These are phyloP conservation scores for Hura crepitans DNA, from an alignment of 441 rosid genomes.

Conservation along the genomic window DNA sequence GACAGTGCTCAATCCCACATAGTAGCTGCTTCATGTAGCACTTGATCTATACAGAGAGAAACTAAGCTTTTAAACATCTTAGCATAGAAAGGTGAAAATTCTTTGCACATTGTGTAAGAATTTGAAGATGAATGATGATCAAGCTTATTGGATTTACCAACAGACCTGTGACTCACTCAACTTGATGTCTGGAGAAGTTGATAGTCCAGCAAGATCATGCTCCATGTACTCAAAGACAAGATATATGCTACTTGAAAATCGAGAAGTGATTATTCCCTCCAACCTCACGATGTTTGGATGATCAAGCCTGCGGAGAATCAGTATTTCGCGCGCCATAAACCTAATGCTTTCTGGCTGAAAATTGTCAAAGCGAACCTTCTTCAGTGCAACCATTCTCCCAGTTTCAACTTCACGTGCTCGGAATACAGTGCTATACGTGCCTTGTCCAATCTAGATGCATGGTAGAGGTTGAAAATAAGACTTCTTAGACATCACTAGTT, in stretches of 20 bases:
- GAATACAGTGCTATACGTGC: slow-evolving; percentile 90
- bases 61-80: slow-evolving; percentile 11
- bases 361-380: slow-evolving; percentile 83
- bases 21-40: slow-evolving; percentile 90
- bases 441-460: slow-evolving; percentile 78
- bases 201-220: slow-evolving; percentile 82
- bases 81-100: background rate
- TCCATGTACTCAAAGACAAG: slow-evolving; percentile 96
- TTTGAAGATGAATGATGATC: background rate
- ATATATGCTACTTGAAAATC: slow-evolving; percentile 59
- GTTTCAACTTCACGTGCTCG: slow-evolving; percentile 74
- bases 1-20: slow-evolving; percentile 81
- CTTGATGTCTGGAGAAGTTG: slow-evolving; percentile 54
- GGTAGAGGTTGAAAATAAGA: slow-evolving; percentile 18
- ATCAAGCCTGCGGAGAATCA: slow-evolving; percentile 76
- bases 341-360: slow-evolving; percentile 83
- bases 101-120: background rate
- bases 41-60: slow-evolving; percentile 45
- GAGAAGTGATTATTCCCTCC: slow-evolving; percentile 79
- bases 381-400: slow-evolving; percentile 76
- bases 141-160: background rate
- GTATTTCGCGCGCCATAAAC: slow-evolving; percentile 87
- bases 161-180: slow-evolving; percentile 70
- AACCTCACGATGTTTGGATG: slow-evolving; percentile 82
- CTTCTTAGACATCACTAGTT: slow-evolving; percentile 8